Percentiles rank a stretch among this genome's conserved stretches.
These are phyloP conservation scores for Aspergillus campestris DNA, from an alignment of 495 filamentous ascomycete genomes.

Conservation along the genomic window DNA sequence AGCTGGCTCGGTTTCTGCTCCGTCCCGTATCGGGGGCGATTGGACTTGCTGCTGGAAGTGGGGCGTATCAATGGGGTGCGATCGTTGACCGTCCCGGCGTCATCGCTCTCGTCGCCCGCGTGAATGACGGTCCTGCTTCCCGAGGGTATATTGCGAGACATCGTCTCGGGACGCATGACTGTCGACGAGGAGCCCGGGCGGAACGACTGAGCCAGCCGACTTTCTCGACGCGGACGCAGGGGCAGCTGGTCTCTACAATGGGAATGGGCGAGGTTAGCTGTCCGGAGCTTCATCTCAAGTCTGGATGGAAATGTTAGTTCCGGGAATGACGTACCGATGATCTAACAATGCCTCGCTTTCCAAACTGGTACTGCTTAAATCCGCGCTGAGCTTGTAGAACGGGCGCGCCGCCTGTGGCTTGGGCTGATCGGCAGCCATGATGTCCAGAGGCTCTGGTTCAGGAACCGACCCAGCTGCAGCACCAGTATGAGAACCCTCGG, in stretches of 20 bases:
- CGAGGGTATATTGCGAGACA: constrained; percentile 23
- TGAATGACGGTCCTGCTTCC: constrained; percentile 16
- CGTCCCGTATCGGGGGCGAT: constrained; percentile 29
- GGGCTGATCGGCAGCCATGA: constrained; percentile 22
- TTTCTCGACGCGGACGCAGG: constrained; percentile 61
- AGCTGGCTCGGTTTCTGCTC: constrained; percentile 24
- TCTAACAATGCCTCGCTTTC: constrained; percentile 75
- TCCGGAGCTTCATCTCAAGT: too few species aligned
- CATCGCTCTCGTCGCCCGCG: constrained; percentile 47
- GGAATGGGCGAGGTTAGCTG: too few species aligned
- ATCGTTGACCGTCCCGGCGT: constrained; percentile 21
- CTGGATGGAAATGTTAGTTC: too few species aligned
- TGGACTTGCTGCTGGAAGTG: constrained; percentile 17
- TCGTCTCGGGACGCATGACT: constrained; percentile 16
- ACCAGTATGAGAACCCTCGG: constrained; percentile 21
- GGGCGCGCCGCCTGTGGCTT: constrained; percentile 24
- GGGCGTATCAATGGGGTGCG: constrained; percentile 34
- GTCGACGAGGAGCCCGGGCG: constrained; percentile 27
- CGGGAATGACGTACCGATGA: constrained; percentile 49
- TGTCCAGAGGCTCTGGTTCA: constrained; percentile 15
- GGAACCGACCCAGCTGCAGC: constrained; percentile 12
- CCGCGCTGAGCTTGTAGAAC: constrained; percentile 53
- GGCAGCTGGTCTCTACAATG: constrained; percentile 43
- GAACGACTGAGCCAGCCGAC: constrained; percentile 42
- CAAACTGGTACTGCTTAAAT: constrained; percentile 69